Percentiles rank a stretch among this genome's conserved stretches.
phyloP scores from a whole-genome alignment of 2,329 filamentous ascomycete species.

The Fusarium cyanostomum region DNA sequence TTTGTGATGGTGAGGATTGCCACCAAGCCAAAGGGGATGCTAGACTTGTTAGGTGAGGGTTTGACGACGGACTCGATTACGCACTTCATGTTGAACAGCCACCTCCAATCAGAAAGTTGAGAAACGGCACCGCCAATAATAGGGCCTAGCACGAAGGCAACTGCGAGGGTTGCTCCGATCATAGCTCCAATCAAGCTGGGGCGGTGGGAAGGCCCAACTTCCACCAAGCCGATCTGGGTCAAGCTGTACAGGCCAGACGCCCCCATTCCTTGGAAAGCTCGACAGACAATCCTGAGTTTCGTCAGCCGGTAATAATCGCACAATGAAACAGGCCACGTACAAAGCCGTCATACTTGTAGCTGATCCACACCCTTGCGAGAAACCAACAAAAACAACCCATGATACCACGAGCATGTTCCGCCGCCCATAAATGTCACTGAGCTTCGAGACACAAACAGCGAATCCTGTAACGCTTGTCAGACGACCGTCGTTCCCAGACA shows the following conservation, averaged over 20 bases:
- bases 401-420: constrained; percentile 59
- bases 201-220: constrained; percentile 62
- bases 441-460: constrained; percentile 65
- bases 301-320: constrained; percentile 29
- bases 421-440: constrained; percentile 68
- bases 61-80: constrained; percentile 21
- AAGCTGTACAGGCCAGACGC: constrained; percentile 70
- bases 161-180: constrained; percentile 64
- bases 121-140: constrained; percentile 66
- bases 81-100: constrained; percentile 71
- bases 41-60: constrained; percentile 40
- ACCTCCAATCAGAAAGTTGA: constrained; percentile 63
- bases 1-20: constrained; percentile 59
- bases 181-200: constrained; percentile 64
- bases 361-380: constrained; percentile 63
- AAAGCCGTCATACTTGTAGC: constrained; percentile 61
- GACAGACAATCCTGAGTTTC: constrained; percentile 61
- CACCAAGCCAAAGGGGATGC: constrained; percentile 59
- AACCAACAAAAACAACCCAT: constrained; percentile 64
- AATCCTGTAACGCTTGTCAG: constrained; percentile 54
- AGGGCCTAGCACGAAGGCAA: constrained; percentile 67
- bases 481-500: not conserved
- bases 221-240: constrained; percentile 65
- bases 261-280: constrained; percentile 68
- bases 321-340: constrained; percentile 47